A percentile compares a stretch with the other conserved stretches of the same genome.
These are phyloP conservation scores for Stephanodiscus minutulus DNA, from an alignment of 108 stramenopile genomes.

Conservation along the genomic window DNA sequence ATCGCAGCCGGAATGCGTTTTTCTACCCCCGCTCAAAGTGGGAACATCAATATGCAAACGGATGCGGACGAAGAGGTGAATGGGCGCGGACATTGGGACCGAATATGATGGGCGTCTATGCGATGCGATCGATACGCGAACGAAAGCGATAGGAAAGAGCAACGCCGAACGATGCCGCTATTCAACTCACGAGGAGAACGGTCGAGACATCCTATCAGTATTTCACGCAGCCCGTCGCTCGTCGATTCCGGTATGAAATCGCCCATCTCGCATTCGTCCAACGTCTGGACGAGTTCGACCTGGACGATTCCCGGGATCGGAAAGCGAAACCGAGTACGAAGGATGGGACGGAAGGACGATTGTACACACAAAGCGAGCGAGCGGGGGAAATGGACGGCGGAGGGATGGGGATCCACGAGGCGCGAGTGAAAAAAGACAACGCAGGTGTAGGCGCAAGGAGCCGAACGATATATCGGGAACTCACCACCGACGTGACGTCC, in stretches of 20 bases:
- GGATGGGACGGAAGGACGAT: background rate
- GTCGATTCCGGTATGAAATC: conserved; percentile 30
- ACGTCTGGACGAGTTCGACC: conserved; percentile 44
- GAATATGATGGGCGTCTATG: no score
- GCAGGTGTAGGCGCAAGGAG: no score
- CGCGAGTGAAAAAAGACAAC: no score
- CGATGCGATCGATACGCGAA: no score
- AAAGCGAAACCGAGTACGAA: background rate
- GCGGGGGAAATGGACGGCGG: no score
- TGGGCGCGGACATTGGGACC: no score
- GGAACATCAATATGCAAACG: no score
- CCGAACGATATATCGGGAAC: conserved; percentile 2
- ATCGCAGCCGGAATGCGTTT: conserved; percentile 69
- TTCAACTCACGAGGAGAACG: conserved; percentile 44
- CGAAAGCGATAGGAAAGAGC: no score
- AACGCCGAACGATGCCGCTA: background rate
- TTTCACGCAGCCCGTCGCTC: conserved; percentile 45
- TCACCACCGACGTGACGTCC: conserved; percentile 55
- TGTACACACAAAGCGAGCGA: background rate
- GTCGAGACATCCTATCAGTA: conserved; percentile 53
- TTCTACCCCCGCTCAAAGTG: conserved; percentile 32
- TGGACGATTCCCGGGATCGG: background rate
- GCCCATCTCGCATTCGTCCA: conserved; percentile 36
- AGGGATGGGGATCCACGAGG: no score
- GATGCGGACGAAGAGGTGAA: no score